A percentile compares a stretch with the other conserved stretches of the same genome.
These are phyloP conservation scores for Aphanoascus verrucosus DNA, from an alignment of 2,329 filamentous ascomycete species.

Conservation along the genomic window DNA sequence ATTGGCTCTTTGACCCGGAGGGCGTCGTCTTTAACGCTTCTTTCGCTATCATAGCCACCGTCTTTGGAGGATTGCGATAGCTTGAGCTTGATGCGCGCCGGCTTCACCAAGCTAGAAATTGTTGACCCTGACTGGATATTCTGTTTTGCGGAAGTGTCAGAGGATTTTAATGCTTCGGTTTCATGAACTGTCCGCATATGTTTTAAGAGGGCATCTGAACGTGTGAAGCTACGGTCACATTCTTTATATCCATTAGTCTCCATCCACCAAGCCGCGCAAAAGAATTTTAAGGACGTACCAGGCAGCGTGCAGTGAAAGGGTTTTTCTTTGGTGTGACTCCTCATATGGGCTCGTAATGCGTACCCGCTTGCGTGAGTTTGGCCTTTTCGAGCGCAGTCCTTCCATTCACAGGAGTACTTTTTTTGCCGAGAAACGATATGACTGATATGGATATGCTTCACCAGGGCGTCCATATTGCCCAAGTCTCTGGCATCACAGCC, in stretches of 20 bases:
- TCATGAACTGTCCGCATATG: slow-evolving; percentile 99
- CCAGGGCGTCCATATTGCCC: slow-evolving; percentile 68
- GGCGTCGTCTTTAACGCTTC: slow-evolving; percentile 21
- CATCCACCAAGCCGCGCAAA: neutral
- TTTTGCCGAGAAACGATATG: slow-evolving; percentile 91
- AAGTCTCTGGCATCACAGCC: slow-evolving; percentile 61
- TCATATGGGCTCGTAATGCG: slow-evolving; percentile 91
- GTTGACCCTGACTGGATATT: slow-evolving; percentile 26
- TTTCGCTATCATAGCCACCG: slow-evolving; percentile 13
- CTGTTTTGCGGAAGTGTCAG: slow-evolving; percentile 36
- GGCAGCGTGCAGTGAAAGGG: slow-evolving; percentile 94
- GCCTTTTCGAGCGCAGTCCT: slow-evolving; percentile 76
- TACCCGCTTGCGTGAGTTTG: slow-evolving; percentile 91
- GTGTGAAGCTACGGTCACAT: slow-evolving; percentile 92
- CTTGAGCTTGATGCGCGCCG: slow-evolving; percentile 36
- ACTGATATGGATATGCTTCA: slow-evolving; percentile 78
- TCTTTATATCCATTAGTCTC: slow-evolving; percentile 43
- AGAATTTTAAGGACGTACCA: slow-evolving; percentile 45
- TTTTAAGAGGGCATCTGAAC: slow-evolving; percentile 90
- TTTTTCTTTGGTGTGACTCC: slow-evolving; percentile 95
- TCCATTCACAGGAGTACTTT: slow-evolving; percentile 98
- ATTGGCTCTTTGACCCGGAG: slow-evolving; percentile 28
- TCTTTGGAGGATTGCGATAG: slow-evolving; percentile 29
- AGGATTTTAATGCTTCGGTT: slow-evolving; percentile 77
- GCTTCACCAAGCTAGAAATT: slow-evolving; percentile 23